Base-by-base conservation (phyloP, 2,329 filamentous ascomycete genomes). In the Ophiocordyceps polyrhachis-furcata region DNA sequence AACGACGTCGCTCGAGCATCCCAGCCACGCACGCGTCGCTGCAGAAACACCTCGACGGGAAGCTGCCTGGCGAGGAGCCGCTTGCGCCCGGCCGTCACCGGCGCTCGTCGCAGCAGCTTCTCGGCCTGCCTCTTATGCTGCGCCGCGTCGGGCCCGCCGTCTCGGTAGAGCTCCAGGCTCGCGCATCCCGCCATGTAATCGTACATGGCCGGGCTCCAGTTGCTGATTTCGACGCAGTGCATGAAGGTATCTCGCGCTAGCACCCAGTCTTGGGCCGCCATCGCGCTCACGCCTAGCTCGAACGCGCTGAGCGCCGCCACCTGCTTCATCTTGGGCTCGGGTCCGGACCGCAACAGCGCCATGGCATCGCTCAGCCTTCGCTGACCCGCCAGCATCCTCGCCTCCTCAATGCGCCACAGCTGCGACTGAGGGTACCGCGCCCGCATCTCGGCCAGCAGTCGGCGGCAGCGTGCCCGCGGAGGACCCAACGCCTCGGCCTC, bases 141-240 rank as follows among this genome's bases (percentile, higher is more conserved):
- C 11, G 64, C 61, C 0, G 79, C 76, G 40, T 72, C 63, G 0
- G 59, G 54, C 41, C 69, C 58, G 1, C 68, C 68, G 44, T 77
- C 67, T 11, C 91, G 77, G 61, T 95, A 96, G 5, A 86, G 68
- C 54, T 91, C 85, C 1, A 96, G 63, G 51, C 93, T 79, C 1
- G 82, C 80, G 13, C 74, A 72, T 8, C 80, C 91, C 2, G 83
- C 82, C 50, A 93, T 82, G 62, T 88, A 96, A 58, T 86, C 86
- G 64, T 98, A 96, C 44, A 96, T 60, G 0, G 81, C 78, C 44
- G 87, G 86, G 46, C 81, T 88, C 91, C 91, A 96, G 53, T 84
- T 84, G 62, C 94, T 95, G 45, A 91, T 70, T 45, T 83, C 79
- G 12, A 84, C 67, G 51, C 83, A 88, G 50, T 73, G 58, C 38